Percentiles rank a stretch among this genome's conserved stretches.
These are phyloP conservation scores for Penicillium samsonianum DNA, from an alignment of 495 filamentous ascomycete species.

Conservation along the genomic window DNA sequence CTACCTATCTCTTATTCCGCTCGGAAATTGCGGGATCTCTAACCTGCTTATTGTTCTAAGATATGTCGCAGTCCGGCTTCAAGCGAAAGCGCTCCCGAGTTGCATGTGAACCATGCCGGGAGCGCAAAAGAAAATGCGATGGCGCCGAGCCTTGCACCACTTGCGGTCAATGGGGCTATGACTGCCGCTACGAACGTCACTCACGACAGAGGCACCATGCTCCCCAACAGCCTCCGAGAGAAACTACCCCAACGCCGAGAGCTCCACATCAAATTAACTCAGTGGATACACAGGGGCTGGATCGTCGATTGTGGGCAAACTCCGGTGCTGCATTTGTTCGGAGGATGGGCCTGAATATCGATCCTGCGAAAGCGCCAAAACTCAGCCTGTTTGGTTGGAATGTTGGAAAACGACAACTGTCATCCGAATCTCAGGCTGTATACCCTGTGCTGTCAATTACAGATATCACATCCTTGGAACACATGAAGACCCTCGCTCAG, in stretches of 20 bases:
- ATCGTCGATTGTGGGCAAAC: constrained; percentile 45
- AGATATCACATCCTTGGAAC: constrained; percentile 36
- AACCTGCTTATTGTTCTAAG: no score
- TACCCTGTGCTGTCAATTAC: constrained; percentile 24
- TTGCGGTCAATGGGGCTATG: constrained; percentile 49
- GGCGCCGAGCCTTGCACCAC: constrained; percentile 45
- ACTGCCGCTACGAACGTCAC: constrained; percentile 40
- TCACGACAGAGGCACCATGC: constrained; percentile 11
- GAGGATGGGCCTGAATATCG: constrained; percentile 50
- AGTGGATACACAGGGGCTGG: constrained; percentile 30
- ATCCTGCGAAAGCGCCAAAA: constrained; percentile 49
- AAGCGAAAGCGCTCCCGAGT: constrained; percentile 39
- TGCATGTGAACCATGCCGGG: constrained; percentile 51
- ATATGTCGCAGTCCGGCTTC: constrained; percentile 1
- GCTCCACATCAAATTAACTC: constrained; percentile 2
- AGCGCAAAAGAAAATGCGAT: constrained; percentile 54
- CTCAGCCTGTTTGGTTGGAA: constrained; percentile 58
- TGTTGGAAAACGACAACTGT: constrained; percentile 40
- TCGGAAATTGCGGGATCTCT: constrained; percentile 10
- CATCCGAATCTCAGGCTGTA: constrained; percentile 4
- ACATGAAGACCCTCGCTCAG: constrained; percentile 38
- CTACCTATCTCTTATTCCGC: neutral
- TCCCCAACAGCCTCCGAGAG: neutral
- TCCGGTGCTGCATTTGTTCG: constrained; percentile 54
- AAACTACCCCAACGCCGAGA: neutral